These are phyloP conservation scores for Penicillium crustosum DNA, from an alignment of 2,329 filamentous ascomycete genomes.

Conservation along the genomic window DNA sequence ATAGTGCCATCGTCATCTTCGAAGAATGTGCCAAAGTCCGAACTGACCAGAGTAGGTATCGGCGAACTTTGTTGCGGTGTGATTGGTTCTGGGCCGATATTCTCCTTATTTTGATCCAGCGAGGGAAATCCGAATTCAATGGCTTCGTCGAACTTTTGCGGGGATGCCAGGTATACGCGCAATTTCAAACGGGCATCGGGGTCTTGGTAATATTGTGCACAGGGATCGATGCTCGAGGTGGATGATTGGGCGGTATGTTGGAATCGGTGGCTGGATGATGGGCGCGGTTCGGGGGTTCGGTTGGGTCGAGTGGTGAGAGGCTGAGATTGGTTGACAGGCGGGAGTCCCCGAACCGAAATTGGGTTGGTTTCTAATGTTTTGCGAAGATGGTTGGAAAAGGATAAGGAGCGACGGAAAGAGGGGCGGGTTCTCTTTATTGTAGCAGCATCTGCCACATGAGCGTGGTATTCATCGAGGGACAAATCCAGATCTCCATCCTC, in stretches of 20 bases:
- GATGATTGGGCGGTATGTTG: constrained; percentile 54
- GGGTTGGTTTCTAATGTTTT: constrained; percentile 29
- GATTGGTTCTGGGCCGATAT: constrained; percentile 15
- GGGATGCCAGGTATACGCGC: constrained; percentile 79
- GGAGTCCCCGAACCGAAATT: constrained; percentile 36
- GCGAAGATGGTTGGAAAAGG: constrained; percentile 67
- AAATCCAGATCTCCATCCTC: constrained; percentile 71
- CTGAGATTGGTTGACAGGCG: constrained; percentile 48
- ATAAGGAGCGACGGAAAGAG: constrained; percentile 70
- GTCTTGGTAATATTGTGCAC: constrained; percentile 82
- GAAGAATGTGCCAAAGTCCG: constrained; percentile 54
- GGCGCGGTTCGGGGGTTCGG: constrained; percentile 39
- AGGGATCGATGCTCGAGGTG: constrained; percentile 62
- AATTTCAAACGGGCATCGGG: constrained; percentile 84
- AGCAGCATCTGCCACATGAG: constrained; percentile 56
- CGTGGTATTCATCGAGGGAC: constrained; percentile 68
- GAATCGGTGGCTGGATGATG: constrained; percentile 48
- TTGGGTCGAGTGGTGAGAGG: constrained; percentile 28
- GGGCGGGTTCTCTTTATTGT: constrained; percentile 41
- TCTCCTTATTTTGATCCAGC: constrained; percentile 35
- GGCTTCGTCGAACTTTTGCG: constrained; percentile 93
- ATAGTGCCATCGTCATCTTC: constrained; percentile 49
- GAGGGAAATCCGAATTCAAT: constrained; percentile 87
- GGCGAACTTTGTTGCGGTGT: constrained; percentile 28
- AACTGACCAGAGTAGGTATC: constrained; percentile 39